Percentiles rank a stretch among this genome's conserved stretches.
These are phyloP conservation scores for Neofusicoccum parvum DNA, from an alignment of 2,329 filamentous ascomycete species.

Conservation along the genomic window DNA sequence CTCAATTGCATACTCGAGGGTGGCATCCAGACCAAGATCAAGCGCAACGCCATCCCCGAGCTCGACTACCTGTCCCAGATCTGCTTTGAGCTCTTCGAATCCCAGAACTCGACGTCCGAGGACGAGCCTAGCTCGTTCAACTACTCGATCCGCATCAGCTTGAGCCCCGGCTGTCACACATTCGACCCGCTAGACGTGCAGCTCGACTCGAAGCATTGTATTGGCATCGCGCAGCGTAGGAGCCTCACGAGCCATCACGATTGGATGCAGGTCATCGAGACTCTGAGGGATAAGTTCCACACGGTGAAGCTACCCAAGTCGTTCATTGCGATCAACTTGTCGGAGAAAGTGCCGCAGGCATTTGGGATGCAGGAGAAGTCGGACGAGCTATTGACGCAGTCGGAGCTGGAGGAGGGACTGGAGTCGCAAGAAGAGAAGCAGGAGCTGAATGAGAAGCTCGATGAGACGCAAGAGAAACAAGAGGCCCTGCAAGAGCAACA, in stretches of 20 bases:
- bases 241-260: constrained; percentile 89
- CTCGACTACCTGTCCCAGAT: constrained; percentile 97
- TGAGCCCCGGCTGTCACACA: constrained; percentile 93
- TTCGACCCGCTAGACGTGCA: constrained; percentile 96
- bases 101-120: constrained; percentile 66
- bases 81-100: constrained; percentile 97
- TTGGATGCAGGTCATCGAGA: constrained; percentile 97
- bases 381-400: background rate
- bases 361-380: constrained; percentile 31
- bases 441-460: background rate
- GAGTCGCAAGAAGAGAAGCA: background rate
- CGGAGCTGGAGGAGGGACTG: background rate
- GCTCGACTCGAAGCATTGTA: constrained; percentile 93
- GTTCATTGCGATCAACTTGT: constrained; percentile 54
- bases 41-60: constrained; percentile 91
- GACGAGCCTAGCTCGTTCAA: constrained; percentile 74
- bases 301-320: constrained; percentile 63
- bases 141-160: constrained; percentile 94
- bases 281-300: constrained; percentile 89
- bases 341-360: constrained; percentile 51
- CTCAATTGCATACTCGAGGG: constrained; percentile 98
- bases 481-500: background rate
- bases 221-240: constrained; percentile 87
- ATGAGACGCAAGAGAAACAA: background rate
- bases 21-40: constrained; percentile 95